Conservation (phyloP, 2,329 filamentous ascomycete species). For the Zasmidium citrigriseum region DNA sequence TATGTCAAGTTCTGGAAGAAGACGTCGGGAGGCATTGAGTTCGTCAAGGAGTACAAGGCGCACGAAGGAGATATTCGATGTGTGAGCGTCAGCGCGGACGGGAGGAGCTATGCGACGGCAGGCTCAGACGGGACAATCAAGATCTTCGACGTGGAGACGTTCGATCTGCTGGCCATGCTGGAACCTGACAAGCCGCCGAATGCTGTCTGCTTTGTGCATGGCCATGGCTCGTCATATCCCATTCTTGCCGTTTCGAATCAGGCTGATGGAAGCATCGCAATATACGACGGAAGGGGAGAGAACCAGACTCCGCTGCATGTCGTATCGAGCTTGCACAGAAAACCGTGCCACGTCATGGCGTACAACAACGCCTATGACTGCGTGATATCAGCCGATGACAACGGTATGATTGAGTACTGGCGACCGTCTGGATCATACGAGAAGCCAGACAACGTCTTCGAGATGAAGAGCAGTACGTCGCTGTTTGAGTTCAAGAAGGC, state of each 20-base stretch:
- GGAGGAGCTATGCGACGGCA: slow-evolving; percentile 87
- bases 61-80: slow-evolving; percentile 82
- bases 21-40: slow-evolving; percentile 79
- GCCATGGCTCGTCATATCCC: slow-evolving; percentile 81
- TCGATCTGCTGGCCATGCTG: slow-evolving; percentile 79
- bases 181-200: slow-evolving; percentile 73
- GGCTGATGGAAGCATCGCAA: slow-evolving; percentile 68
- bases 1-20: slow-evolving; percentile 99
- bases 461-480: slow-evolving; percentile 90
- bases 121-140: slow-evolving; percentile 78
- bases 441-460: slow-evolving; percentile 88
- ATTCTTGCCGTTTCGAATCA: slow-evolving; percentile 81
- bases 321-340: slow-evolving; percentile 76
- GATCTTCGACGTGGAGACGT: slow-evolving; percentile 68
- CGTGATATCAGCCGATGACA: slow-evolving; percentile 83
- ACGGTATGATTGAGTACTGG: slow-evolving; percentile 98
- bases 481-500: slow-evolving; percentile 96
- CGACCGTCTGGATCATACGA: slow-evolving; percentile 76
- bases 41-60: slow-evolving; percentile 96
- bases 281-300: slow-evolving; percentile 90
- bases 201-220: slow-evolving; percentile 89
- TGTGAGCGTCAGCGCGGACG: slow-evolving; percentile 84
- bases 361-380: slow-evolving; percentile 91
- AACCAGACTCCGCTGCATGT: slow-evolving; percentile 73
- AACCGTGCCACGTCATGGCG: slow-evolving; percentile 77